Percentiles rank a stretch among this genome's conserved stretches.
Conservation (phyloP, 1,284 basidiomycete species). For the Ganoderma leucocontextum region DNA sequence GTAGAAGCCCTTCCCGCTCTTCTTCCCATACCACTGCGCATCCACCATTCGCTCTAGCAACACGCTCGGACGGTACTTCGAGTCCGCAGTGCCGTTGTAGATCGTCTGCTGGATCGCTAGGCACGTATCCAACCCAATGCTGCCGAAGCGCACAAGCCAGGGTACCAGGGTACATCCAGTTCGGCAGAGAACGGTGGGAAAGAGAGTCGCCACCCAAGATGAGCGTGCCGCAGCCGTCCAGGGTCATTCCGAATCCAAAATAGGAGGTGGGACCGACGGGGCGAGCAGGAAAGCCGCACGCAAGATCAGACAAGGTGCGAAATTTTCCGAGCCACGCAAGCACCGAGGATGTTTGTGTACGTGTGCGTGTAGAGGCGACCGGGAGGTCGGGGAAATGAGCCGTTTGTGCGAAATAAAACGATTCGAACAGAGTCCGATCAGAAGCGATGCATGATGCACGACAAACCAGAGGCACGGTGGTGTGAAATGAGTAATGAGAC, state of each 20-base stretch:
- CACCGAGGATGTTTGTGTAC: constrained; percentile 15
- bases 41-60: constrained; percentile 96
- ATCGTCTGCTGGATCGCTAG: constrained; percentile 91
- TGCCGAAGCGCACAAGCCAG: constrained; percentile 41
- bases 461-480: constrained; percentile 9
- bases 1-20: constrained; percentile 91
- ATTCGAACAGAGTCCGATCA: neutral
- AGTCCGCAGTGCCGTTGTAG: constrained; percentile 89
- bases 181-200: constrained; percentile 3
- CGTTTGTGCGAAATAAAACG: constrained; percentile 11
- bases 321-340: constrained; percentile 9
- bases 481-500: constrained; percentile 20
- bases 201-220: neutral
- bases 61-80: constrained; percentile 95
- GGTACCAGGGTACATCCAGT: constrained; percentile 13
- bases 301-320: constrained; percentile 18
- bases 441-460: neutral
- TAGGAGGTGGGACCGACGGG: constrained; percentile 6
- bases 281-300: constrained; percentile 20
- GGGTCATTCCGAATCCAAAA: neutral
- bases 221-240: constrained; percentile 4
- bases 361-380: constrained; percentile 10
- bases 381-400: constrained; percentile 6
- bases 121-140: constrained; percentile 93
- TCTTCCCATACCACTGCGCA: constrained; percentile 94